Evolutionary conservation across 2,329 filamentous ascomycete genomes (phyloP).

Genomic region (Aschersonia sp.): DNA sequence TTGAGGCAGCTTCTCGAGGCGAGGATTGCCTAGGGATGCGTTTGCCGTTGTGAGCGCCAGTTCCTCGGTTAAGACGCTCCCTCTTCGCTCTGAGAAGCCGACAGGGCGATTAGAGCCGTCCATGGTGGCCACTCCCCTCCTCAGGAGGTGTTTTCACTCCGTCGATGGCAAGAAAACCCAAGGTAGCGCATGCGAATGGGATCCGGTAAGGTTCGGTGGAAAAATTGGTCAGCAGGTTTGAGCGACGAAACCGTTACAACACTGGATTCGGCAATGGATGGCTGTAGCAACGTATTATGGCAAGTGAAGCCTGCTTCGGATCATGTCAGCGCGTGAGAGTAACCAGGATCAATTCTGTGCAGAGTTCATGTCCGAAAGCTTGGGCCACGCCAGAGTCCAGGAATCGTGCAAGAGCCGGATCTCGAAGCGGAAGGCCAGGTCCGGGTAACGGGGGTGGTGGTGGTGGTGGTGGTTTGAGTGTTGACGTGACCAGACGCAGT

Average conservation of each 20-base stretch:
- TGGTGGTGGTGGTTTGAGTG: not conserved
- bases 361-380: not conserved
- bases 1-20: conserved; percentile 34
- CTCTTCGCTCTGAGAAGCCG: conserved; percentile 47
- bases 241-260: not conserved
- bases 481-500: not conserved
- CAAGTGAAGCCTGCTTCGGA: conserved; percentile 2
- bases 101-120: conserved; percentile 29
- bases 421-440: no score
- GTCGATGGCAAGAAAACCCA: not conserved
- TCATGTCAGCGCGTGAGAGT: conserved; percentile 7
- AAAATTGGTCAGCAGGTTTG: not conserved
- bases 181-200: not conserved
- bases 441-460: not conserved
- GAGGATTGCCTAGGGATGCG: conserved; percentile 24
- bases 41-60: conserved; percentile 37
- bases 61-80: conserved; percentile 42
- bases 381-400: not conserved
- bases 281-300: not conserved
- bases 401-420: not conserved
- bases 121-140: conserved; percentile 10
- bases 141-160: not conserved
- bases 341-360: not conserved
- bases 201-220: not conserved
- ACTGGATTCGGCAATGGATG: not conserved